phyloP scores from a whole-genome alignment of 2,329 filamentous ascomycete genomes.

The Aureobasidium sp. region DNA sequence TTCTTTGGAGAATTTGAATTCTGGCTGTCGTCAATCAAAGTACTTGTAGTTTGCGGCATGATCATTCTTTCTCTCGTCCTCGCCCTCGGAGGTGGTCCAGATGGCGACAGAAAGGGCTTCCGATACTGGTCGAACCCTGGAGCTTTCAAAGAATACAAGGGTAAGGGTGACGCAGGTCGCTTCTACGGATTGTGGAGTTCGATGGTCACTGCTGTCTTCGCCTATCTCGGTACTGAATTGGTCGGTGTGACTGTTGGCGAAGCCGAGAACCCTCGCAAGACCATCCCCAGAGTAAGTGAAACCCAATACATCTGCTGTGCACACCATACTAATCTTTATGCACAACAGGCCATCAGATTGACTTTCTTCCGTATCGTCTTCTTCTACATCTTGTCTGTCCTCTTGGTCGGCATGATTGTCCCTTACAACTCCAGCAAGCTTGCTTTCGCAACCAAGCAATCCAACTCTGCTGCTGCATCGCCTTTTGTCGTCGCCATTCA shows the following conservation, averaged over 20 bases:
- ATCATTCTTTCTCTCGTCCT: conserved; percentile 41
- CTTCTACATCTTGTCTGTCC: conserved; percentile 69
- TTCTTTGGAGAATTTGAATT: conserved; percentile 50
- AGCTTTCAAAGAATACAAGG: conserved; percentile 38
- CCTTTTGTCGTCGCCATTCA: conserved; percentile 70
- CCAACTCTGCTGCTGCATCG: conserved; percentile 49
- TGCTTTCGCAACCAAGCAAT: conserved; percentile 47
- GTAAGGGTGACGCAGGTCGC: conserved; percentile 29
- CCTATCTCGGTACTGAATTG: conserved; percentile 69
- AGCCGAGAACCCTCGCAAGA: conserved; percentile 70
- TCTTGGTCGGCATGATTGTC: conserved; percentile 70
- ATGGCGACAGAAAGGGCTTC: conserved; percentile 36
- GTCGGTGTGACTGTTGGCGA: conserved; percentile 74
- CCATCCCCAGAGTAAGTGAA: conserved; percentile 48
- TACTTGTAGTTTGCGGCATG: conserved; percentile 40
- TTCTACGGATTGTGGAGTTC: conserved; percentile 38
- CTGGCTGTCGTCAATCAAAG: conserved; percentile 43
- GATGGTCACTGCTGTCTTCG: conserved; percentile 71
- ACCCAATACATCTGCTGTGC: not conserved
- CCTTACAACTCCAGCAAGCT: conserved; percentile 49
- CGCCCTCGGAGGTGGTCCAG: conserved; percentile 38
- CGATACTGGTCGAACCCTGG: conserved; percentile 41
- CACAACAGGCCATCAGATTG: conserved; percentile 62
- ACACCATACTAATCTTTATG: not conserved
- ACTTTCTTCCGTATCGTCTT: conserved; percentile 77